Percentiles rank a stretch among this genome's conserved stretches.
Evolutionary conservation across 768 basidiomycete genomes (phyloP).

Genomic region (Leccinum uliginosum): DNA sequence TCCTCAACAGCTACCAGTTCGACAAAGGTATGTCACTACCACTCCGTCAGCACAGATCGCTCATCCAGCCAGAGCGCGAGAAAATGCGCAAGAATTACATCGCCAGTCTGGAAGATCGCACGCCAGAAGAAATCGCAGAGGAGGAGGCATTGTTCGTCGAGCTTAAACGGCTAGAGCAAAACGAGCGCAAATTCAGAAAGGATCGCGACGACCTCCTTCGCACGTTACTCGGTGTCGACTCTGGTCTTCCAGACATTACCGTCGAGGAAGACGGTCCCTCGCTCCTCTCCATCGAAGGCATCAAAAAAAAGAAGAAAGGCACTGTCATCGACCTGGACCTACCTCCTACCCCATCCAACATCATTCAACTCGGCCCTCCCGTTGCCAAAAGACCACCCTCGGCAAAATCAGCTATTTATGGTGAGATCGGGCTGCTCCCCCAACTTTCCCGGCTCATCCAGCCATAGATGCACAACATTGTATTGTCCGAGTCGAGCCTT

Average conservation of each 20-base stretch:
- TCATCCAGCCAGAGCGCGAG: slow-evolving; percentile 63
- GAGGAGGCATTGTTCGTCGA: slow-evolving; percentile 94
- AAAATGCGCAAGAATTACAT: slow-evolving; percentile 85
- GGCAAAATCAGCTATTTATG: slow-evolving; percentile 56
- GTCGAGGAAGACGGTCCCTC: slow-evolving; percentile 57
- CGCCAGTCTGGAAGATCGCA: slow-evolving; percentile 80
- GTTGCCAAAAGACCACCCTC: slow-evolving; percentile 37
- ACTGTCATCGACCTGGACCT: slow-evolving; percentile 29
- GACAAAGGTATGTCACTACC: slow-evolving; percentile 64
- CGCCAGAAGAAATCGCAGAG: slow-evolving; percentile 84
- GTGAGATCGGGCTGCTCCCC: slow-evolving; percentile 32
- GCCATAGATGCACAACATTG: slow-evolving; percentile 62
- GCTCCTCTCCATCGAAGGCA: slow-evolving; percentile 40
- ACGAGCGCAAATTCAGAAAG: slow-evolving; percentile 79
- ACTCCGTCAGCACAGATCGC: background rate
- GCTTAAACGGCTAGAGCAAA: slow-evolving; percentile 92
- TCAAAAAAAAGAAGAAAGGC: slow-evolving; percentile 53
- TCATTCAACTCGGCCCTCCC: slow-evolving; percentile 37
- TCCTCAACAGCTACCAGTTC: slow-evolving; percentile 73
- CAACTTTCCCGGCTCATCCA: slow-evolving; percentile 13
- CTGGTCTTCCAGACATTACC: slow-evolving; percentile 71
- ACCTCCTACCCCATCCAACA: slow-evolving; percentile 32
- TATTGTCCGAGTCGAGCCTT: slow-evolving; percentile 64
- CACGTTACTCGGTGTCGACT: slow-evolving; percentile 81
- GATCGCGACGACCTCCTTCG: slow-evolving; percentile 86